Evolutionary conservation across 2,329 filamentous ascomycete species (phyloP), one percentile per base, ranked within the genome.

Genomic region (Blastomyces silverae): DNA sequence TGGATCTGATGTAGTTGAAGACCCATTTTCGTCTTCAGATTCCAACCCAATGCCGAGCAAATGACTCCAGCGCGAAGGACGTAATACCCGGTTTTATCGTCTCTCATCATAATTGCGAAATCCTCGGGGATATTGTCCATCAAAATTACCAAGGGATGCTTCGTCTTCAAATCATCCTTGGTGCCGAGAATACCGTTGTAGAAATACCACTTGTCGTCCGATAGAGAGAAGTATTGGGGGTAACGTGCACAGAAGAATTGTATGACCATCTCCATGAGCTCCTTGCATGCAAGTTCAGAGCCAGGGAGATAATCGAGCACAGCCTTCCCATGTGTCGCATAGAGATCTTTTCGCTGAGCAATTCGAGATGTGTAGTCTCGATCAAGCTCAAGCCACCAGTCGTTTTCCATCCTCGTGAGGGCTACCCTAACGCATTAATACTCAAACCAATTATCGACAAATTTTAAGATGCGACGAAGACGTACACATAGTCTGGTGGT

Each of bases 361-460:
- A 96, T 87, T 28, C 88, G 85, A 0, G 81, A 71, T 57, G 77
- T 78, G 73, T 96, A 96, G 2, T 85, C 89, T 61, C 80, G 87
- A 69, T 94, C 90, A 1, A 96, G 82, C 76, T 96, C 91, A n/a
- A 96, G 80, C 91, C 91, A 96, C 85, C 88, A 96, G 73, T 95
- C 87, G 0, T 86, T 79, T 67, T 96, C 89, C 75, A 94, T 79
- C 70, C 91, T 95, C 55, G 84, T 87, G 10, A 93, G 79, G 1
- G 90, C 90, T 94, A 66, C 28, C 56, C 65, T 59, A 64, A 34
- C 22, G 44, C 8, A 63, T 61, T 28, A 66, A 50, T 58, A 58
- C n/a, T 11, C n/a, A 15, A 31, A 10, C 37, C 52, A 13, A 48
- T 46, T 48, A 55, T 8, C 22, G 28, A 62, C 15, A 52, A 37